Evolutionary conservation across 176 grass and related monocot species (phyloP), one percentile per base, ranked within the genome.

Genomic region (Oryza punctata): DNA sequence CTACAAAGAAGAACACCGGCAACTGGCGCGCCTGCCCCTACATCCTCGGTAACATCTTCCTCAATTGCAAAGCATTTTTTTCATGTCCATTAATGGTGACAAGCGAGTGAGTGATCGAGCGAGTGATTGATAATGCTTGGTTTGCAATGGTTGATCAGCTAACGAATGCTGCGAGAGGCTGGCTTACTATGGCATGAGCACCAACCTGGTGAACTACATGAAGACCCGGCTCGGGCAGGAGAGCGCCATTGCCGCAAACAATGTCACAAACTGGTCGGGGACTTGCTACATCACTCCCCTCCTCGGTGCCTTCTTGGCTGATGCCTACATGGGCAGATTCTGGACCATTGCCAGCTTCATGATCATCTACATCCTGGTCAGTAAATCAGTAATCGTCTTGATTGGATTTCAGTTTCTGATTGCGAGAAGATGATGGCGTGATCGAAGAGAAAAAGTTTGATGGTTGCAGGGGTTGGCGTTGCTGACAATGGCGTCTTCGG

Each of bases 141-240:
- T 41, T n/a, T 0, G 5, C n/a, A 6, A 16, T 75, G 61, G 1
- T 44, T 70, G 1, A 37, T 70, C 86, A 96, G 94, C 91, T 10
- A 96, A 96, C 54, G 94, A 96, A 26, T 93, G 91, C 65, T 96
- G 94, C 82, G 94, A 96, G 81, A 87, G 94, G 35, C 80, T 96
- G 25, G 94, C 94, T 0, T 96, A 96, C 72, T 96, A 96, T 12
- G 94, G 94, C 65, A 93, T 96, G 94, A 96, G 91, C 91, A 91
- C 89, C 60, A 96, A 96, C 50, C 79, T 96, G 77, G 94, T 96
- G 64, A 89, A 96, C 85, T 96, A 80, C 78, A 93, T 96, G 94
- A 87, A 83, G 81, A 44, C 66, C 8, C 72, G 78, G 1, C 86
- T 96, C 9, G 85, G 92, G 37, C 63, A 89, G 77, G 73, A 70